phyloP scores from a whole-genome alignment of 2,329 filamentous ascomycete species.

The Trichophyton benhamiae region DNA sequence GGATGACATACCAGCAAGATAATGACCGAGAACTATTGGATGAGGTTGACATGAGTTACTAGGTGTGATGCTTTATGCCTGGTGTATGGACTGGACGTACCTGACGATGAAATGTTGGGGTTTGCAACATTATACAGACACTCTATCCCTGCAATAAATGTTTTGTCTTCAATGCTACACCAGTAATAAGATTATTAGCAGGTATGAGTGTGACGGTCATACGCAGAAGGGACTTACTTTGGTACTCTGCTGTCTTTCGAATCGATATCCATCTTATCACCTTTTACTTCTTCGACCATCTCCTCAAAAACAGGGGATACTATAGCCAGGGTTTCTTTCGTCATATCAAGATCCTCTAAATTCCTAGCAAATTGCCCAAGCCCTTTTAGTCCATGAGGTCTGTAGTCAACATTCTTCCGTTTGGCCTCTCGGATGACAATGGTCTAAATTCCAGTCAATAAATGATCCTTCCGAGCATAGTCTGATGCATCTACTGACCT shows the following conservation, averaged over 20 bases:
- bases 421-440: slow-evolving; percentile 78
- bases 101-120: slow-evolving; percentile 14
- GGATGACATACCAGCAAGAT: slow-evolving; percentile 21
- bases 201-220: neutral
- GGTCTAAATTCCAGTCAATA: slow-evolving; percentile 28
- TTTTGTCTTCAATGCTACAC: slow-evolving; percentile 21
- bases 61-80: slow-evolving; percentile 15
- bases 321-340: slow-evolving; percentile 53
- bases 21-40: slow-evolving; percentile 20
- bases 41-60: slow-evolving; percentile 13
- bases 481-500: slow-evolving; percentile 36
- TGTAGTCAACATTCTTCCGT: slow-evolving; percentile 76
- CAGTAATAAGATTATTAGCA: slow-evolving; percentile 1
- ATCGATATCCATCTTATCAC: slow-evolving; percentile 58
- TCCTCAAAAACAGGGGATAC: slow-evolving; percentile 52
- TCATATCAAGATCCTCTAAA: slow-evolving; percentile 57
- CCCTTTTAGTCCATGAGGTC: slow-evolving; percentile 58
- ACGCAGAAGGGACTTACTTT: slow-evolving; percentile 15
- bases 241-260: slow-evolving; percentile 33
- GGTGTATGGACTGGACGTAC: slow-evolving; percentile 11
- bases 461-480: neutral
- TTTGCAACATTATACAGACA: slow-evolving; percentile 30
- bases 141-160: slow-evolving; percentile 28
- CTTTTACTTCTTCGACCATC: slow-evolving; percentile 36
- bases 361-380: slow-evolving; percentile 61